Base-by-base conservation (phyloP, 108 stramenopile species). In the Cylindrotheca closterium region DNA sequence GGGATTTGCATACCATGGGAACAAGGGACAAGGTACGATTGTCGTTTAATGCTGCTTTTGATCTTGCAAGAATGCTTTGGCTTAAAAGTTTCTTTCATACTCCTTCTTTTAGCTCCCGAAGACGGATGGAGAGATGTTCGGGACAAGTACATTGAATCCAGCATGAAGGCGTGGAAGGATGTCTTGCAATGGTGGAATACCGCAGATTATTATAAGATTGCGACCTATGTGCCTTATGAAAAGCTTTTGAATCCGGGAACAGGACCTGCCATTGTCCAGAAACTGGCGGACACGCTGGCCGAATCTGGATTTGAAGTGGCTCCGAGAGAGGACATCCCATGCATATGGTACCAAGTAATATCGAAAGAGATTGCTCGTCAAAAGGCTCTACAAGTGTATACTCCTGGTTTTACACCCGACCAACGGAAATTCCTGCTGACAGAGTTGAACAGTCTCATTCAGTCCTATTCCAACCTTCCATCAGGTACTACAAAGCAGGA, bases 171-270 rank as follows among this genome's bases (percentile, higher is more conserved):
- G 30, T 86, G 81, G 81, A 74, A 69, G 59, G 37, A 54, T 19
- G 67, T 81, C 25, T 60, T 86, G 17, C 47, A 46, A 17, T 71
- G 65, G 52, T 86, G 85, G 85, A 75, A 61, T 52, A 51, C 60
- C 10, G 75, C 71, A 46, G 60, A 65, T 12, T 66, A 74, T 0
- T 86, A 83, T 47, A 23, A 53, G 18, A 69, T 80, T 22, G 71
- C 62, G 23, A 45, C 76, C 31, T 86, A 81, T 50, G 32, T 86
- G 15, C 70, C 73, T 1, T 81, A 67, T 56, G 85, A 86, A 61
- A 25, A 78, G 12, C 64, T 82, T 55, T 5, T 61, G 1, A 7
- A 47, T 1, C 47, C 62, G 21, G 47, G 8, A 4, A 75, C 63
- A 52, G 81, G 77, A 32, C 51, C 68, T 7, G 53, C 10, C 29